phyloP scores from a whole-genome alignment of 768 basidiomycete species.

The Lentinula lateritia region DNA sequence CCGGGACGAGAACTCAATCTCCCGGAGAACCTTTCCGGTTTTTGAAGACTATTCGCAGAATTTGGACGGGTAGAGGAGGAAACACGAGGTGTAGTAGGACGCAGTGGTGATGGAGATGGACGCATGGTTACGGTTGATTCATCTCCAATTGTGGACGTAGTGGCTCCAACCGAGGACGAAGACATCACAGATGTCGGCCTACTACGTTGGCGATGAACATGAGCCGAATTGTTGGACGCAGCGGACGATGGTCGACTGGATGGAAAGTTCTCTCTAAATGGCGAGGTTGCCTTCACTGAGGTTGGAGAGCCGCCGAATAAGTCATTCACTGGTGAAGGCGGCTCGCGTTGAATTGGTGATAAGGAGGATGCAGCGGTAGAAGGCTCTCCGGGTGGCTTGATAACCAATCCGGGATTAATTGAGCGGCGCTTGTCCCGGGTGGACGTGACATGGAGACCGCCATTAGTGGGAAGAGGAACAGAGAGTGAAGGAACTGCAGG shows the following conservation, averaged over 20 bases:
- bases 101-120: conserved; percentile 27
- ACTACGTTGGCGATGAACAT: neutral
- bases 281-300: conserved; percentile 23
- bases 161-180: conserved; percentile 27
- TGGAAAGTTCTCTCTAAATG: conserved; percentile 25
- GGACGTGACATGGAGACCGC: conserved; percentile 30
- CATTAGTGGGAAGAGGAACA: conserved; percentile 16
- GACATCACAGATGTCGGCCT: conserved; percentile 20
- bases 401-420: conserved; percentile 39
- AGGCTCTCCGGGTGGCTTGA: conserved; percentile 24
- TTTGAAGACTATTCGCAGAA: conserved; percentile 17
- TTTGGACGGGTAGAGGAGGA: neutral
- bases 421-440: conserved; percentile 41
- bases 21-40: neutral
- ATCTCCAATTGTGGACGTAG: conserved; percentile 23
- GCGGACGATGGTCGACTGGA: conserved; percentile 6
- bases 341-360: conserved; percentile 24
- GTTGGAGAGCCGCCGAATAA: conserved; percentile 10
- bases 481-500: conserved; percentile 13
- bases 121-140: conserved; percentile 38
- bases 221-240: neutral
- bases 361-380: conserved; percentile 19
- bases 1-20: neutral
- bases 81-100: conserved; percentile 7
- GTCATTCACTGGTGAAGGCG: conserved; percentile 19